Evolutionary conservation across 1,284 basidiomycete species (phyloP).

Genomic region (Singerocomus inundabilis): DNA sequence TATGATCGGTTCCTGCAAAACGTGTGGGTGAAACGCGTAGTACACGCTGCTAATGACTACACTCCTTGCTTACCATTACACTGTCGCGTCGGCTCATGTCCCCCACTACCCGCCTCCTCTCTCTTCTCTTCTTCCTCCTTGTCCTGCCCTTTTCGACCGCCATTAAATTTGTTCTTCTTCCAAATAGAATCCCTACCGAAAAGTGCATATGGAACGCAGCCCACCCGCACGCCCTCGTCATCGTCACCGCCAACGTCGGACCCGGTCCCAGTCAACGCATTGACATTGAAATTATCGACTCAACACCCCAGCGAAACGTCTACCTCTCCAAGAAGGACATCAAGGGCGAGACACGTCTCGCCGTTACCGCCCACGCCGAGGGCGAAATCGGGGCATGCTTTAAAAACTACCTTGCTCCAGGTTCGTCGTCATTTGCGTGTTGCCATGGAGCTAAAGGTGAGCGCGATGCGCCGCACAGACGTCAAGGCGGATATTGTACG

Average conservation of each 20-base stretch:
- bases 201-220: constrained; percentile 95
- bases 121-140: constrained; percentile 33
- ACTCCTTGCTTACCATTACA: background rate
- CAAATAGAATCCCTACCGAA: constrained; percentile 64
- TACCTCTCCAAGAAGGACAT: constrained; percentile 91
- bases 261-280: constrained; percentile 73
- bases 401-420: constrained; percentile 71
- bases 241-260: constrained; percentile 91
- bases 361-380: constrained; percentile 91
- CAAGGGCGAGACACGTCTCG: constrained; percentile 88
- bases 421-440: constrained; percentile 45
- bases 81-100: constrained; percentile 5
- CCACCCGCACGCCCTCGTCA: constrained; percentile 82
- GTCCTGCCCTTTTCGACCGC: constrained; percentile 45
- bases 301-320: constrained; percentile 82
- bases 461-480: constrained; percentile 10
- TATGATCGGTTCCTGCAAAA: too few species aligned
- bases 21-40: too few species aligned
- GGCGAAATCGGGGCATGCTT: constrained; percentile 97
- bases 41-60: constrained; percentile 3
- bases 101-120: background rate
- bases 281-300: constrained; percentile 94
- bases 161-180: constrained; percentile 81
- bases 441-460: background rate
- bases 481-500: constrained; percentile 17